These are phyloP conservation scores for Penicillium verrucosum DNA, from an alignment of 2,329 filamentous ascomycete genomes.

Conservation along the genomic window DNA sequence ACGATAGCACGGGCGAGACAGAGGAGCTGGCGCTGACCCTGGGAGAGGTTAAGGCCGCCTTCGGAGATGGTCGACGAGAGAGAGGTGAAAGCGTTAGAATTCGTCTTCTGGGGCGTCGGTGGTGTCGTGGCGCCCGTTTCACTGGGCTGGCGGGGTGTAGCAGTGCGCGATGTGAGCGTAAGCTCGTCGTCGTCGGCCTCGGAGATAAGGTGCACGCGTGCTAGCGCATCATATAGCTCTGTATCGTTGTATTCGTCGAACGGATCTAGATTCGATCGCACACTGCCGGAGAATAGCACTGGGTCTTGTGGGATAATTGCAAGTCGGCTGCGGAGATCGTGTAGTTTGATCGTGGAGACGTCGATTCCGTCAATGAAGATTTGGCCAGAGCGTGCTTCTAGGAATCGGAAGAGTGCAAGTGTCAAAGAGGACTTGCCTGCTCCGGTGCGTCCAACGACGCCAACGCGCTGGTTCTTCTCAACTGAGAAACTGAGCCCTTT, in stretches of 20 bases:
- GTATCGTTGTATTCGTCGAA: slow-evolving; percentile 67
- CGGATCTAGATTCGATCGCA: slow-evolving; percentile 73
- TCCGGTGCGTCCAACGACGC: slow-evolving; percentile 35
- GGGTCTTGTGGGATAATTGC: slow-evolving; percentile 83
- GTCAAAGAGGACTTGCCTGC: slow-evolving; percentile 36
- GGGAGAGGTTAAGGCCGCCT: slow-evolving; percentile 61
- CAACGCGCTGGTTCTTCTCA: slow-evolving; percentile 29
- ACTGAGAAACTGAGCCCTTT: slow-evolving; percentile 27
- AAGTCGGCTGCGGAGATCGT: slow-evolving; percentile 68
- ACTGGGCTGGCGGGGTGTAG: slow-evolving; percentile 54
- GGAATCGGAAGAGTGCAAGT: slow-evolving; percentile 31
- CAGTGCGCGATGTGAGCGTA: slow-evolving; percentile 68
- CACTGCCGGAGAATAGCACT: slow-evolving; percentile 74
- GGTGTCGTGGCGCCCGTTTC: slow-evolving; percentile 20
- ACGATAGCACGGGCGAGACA: slow-evolving; percentile 53
- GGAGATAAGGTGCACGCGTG: slow-evolving; percentile 61
- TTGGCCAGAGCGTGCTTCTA: slow-evolving; percentile 25
- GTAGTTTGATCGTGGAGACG: slow-evolving; percentile 48
- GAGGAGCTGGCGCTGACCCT: slow-evolving; percentile 33
- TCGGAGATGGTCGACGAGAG: slow-evolving; percentile 65
- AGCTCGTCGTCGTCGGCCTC: slow-evolving; percentile 55
- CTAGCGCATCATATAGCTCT: slow-evolving; percentile 66
- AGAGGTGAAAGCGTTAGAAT: slow-evolving; percentile 65
- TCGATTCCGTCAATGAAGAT: slow-evolving; percentile 33
- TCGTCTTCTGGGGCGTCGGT: slow-evolving; percentile 39